Base-by-base conservation (phyloP, 208 protist genomes). In the Trypanosoma theileri region DNA sequence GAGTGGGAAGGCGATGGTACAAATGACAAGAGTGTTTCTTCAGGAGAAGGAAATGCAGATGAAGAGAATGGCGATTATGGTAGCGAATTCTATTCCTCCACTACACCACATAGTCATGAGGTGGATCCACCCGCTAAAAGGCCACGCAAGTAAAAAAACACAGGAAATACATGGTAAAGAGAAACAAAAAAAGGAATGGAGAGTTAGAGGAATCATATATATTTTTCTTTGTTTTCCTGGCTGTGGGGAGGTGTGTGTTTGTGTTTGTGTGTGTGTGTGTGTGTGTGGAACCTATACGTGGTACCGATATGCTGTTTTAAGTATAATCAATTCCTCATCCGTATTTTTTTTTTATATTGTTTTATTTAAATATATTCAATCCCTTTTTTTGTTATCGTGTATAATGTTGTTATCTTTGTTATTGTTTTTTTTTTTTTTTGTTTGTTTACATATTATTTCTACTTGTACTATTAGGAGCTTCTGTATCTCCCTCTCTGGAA, bases 1-100 rank as follows among this genome's bases (percentile, higher is more conserved):
- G 69, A 74, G 54, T 74, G 69, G 69, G 69, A 74, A 10, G 71
- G 14, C 59, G 35, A 42, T 24, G 54, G 42, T 44, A 53, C 48
- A 35, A 35, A 35, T 35, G 28, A 35, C 28, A 35, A 35, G 28
- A 35, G 28, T 35, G 28, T 35, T 35, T 35, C 28, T 35, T 35
- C 6, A 1, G 17, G 66, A 68, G 10, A 42, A 12, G 12, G 46
- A 62, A 24, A 52, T 59, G 14, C 46, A 14, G 69, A 61, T 46
- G 55, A 52, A 44, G 56, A 64, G 19, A 31, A 73, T 65, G 45
- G 35, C 21, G 58, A 40, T 65, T 26, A 26, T 16, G 31, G 19
- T 22, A 35, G 28, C 28, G 28, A 35, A 35, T 35, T 6, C 28
- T 1, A 35, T 35, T 1, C 28, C 28, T 35, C 28, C 28, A 35